Evolutionary conservation across 2,329 filamentous ascomycete species (phyloP).

Genomic region (Aspergillus sp.): DNA sequence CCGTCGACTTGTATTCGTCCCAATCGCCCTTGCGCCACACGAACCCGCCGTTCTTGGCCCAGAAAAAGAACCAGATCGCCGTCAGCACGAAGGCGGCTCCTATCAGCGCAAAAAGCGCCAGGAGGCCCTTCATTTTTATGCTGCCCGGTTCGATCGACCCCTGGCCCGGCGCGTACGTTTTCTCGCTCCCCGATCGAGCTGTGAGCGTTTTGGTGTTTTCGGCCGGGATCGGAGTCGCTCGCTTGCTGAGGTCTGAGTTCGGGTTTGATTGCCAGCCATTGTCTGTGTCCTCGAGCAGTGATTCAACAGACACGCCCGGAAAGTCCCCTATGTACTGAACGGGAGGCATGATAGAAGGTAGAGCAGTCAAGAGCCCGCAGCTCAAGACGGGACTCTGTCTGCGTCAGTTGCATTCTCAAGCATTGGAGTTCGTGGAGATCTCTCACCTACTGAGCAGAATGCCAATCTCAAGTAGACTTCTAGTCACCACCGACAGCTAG

Average conservation of each 20-base stretch:
- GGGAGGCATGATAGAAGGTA: conserved; percentile 21
- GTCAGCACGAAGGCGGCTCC: conserved; percentile 64
- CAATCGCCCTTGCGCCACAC: conserved; percentile 77
- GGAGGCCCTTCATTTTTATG: conserved; percentile 54
- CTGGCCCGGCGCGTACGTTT: conserved; percentile 19
- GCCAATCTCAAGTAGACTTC: too few relatives aligned
- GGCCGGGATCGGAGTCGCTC: conserved; percentile 9
- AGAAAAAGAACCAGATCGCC: conserved; percentile 97
- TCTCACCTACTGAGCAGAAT: too few relatives aligned
- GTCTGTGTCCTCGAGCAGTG: conserved; percentile 8
- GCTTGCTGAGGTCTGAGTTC: not conserved
- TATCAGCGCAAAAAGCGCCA: conserved; percentile 77
- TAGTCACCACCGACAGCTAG: too few relatives aligned
- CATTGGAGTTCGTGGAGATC: too few relatives aligned
- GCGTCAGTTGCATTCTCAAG: too few relatives aligned
- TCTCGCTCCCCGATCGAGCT: conserved; percentile 17
- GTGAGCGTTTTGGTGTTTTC: conserved; percentile 19
- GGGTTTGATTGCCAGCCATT: conserved; percentile 3
- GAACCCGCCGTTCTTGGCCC: conserved; percentile 93
- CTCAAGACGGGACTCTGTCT: conserved; percentile 27
- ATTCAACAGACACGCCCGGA: conserved; percentile 14
- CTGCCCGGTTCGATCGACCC: conserved; percentile 32
- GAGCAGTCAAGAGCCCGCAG: conserved; percentile 26
- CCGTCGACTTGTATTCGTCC: conserved; percentile 97
- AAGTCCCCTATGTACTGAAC: conserved; percentile 14